Percentiles rank a stretch among this genome's conserved stretches.
Conservation (phyloP, 2,329 filamentous ascomycete genomes). For the Alternaria novae-zelandiae region DNA sequence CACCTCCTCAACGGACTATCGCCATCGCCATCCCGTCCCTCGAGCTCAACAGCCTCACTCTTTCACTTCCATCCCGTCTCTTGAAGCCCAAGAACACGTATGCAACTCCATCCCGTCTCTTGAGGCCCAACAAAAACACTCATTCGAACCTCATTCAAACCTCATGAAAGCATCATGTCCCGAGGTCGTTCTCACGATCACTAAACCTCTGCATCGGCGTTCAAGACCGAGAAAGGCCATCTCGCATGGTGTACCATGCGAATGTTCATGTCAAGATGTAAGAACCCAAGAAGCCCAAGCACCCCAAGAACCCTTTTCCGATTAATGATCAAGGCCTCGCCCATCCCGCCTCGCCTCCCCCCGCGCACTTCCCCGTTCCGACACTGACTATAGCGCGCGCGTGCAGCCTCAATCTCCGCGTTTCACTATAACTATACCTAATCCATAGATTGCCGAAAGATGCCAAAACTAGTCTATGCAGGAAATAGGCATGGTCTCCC, state of each 20-base stretch:
- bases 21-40: not conserved
- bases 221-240: not conserved
- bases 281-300: not conserved
- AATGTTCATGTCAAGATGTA: not conserved
- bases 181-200: not conserved
- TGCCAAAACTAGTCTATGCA: not conserved
- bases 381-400: not conserved
- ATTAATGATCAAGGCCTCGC: not conserved
- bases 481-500: not conserved
- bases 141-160: not conserved
- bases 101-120: not conserved
- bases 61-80: not conserved
- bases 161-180: not conserved
- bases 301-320: not conserved
- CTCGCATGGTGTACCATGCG: not conserved
- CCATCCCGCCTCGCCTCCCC: not conserved
- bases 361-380: not conserved
- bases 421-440: not conserved
- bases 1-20: not conserved
- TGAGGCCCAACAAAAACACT: not conserved
- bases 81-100: not conserved
- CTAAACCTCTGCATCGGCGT: not conserved
- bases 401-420: not conserved
- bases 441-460: too few species aligned
- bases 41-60: not conserved